Conservation (phyloP, 169 alveolate species). For the Plasmodium fragile region DNA sequence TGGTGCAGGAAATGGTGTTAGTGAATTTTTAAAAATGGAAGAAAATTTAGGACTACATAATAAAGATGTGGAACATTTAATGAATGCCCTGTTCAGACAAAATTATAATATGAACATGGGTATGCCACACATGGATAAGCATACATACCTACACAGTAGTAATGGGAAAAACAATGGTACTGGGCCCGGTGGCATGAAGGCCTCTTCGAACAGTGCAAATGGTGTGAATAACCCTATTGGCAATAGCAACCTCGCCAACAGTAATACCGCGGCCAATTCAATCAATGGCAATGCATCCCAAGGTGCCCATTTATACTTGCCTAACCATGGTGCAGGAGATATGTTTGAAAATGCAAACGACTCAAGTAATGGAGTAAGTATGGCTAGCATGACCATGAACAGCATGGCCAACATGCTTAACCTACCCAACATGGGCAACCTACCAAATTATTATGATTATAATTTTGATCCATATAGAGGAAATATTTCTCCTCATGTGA, state of each 20-base stretch:
- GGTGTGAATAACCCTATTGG: constrained; percentile 1
- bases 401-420: background rate
- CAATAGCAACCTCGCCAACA: background rate
- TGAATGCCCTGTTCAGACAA: constrained; percentile 57
- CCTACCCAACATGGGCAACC: background rate
- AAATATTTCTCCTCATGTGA: constrained; percentile 35
- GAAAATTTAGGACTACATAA: constrained; percentile 49
- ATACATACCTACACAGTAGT: background rate
- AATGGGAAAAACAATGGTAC: background rate
- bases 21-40: constrained; percentile 26
- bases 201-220: background rate
- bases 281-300: constrained; percentile 5
- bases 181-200: background rate
- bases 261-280: background rate
- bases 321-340: constrained; percentile 4
- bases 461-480: constrained; percentile 71
- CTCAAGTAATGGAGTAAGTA: background rate
- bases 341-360: constrained; percentile 18
- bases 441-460: constrained; percentile 54
- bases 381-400: background rate
- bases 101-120: constrained; percentile 54
- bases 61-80: constrained; percentile 40
- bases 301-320: constrained; percentile 8
- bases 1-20: background rate
- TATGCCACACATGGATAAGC: constrained; percentile 38